A percentile compares a stretch with the other conserved stretches of the same genome.
These are phyloP conservation scores for Arachis monticola DNA, from an alignment of 331 rosid species.

Conservation along the genomic window DNA sequence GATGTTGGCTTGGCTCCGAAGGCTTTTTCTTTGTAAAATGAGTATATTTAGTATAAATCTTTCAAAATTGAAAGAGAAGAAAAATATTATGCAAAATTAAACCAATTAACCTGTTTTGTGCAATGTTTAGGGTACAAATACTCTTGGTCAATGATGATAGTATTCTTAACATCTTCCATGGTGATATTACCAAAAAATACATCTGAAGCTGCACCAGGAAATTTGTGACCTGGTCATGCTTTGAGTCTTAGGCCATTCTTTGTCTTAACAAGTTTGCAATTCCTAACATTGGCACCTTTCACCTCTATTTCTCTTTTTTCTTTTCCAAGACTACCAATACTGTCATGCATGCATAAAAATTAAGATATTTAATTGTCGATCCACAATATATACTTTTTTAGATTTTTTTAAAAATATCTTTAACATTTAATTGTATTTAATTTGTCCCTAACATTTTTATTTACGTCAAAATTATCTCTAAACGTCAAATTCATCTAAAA, in stretches of 20 bases:
- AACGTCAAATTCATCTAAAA: too few species aligned
- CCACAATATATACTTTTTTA: too few species aligned
- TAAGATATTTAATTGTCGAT: too few species aligned
- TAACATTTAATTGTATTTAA: too few species aligned
- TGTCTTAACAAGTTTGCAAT: slow-evolving; percentile 34
- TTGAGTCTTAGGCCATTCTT: slow-evolving; percentile 51
- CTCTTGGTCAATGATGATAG: slow-evolving; percentile 52
- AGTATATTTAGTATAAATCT: too few species aligned
- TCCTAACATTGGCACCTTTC: slow-evolving; percentile 26
- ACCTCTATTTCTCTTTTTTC: slow-evolving; percentile 33
- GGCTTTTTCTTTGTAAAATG: too few species aligned
- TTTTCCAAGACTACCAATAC: slow-evolving; percentile 55
- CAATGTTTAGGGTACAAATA: slow-evolving; percentile 38
- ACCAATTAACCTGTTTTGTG: slow-evolving; percentile 42
- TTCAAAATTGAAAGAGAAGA: too few species aligned
- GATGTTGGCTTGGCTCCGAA: too few species aligned
- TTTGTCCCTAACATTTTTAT: too few species aligned
- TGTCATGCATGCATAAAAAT: not conserved
- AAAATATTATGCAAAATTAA: too few species aligned
- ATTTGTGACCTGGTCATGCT: slow-evolving; percentile 38
- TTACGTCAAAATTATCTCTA: too few species aligned
- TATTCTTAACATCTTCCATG: slow-evolving; percentile 45
- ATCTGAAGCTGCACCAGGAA: slow-evolving; percentile 29
- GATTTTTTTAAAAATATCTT: too few species aligned
- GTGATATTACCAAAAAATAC: slow-evolving; percentile 37